Conservation (phyloP, 768 basidiomycete genomes). For the Hypholoma fasciculare region DNA sequence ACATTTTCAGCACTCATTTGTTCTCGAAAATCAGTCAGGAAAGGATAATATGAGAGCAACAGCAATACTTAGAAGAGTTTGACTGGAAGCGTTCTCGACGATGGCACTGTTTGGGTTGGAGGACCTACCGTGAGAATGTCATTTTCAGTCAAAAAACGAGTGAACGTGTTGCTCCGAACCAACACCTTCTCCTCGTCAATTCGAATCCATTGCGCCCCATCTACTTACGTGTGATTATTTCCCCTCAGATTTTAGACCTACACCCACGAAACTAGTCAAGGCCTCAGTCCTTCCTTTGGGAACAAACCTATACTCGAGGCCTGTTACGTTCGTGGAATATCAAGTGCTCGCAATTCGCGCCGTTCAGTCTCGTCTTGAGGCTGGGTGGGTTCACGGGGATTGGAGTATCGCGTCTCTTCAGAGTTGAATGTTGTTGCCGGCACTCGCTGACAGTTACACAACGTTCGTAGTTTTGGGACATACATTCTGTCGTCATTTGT, state of each 20-base stretch:
- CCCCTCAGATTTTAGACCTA: background rate
- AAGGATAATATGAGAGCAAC: background rate
- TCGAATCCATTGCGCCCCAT: background rate
- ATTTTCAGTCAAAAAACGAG: conserved; percentile 7
- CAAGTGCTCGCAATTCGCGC: conserved; percentile 42
- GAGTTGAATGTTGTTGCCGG: conserved; percentile 55
- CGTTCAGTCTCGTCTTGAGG: conserved; percentile 58
- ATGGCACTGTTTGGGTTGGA: background rate
- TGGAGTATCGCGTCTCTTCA: conserved; percentile 48
- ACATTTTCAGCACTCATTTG: background rate
- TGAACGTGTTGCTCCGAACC: background rate
- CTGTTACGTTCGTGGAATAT: conserved; percentile 80
- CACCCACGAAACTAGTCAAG: conserved; percentile 68
- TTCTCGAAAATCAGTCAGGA: background rate
- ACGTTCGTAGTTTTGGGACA: conserved; percentile 70
- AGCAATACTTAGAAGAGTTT: background rate
- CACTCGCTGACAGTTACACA: conserved; percentile 24
- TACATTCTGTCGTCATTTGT: conserved; percentile 33
- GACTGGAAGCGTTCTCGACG: too few species aligned
- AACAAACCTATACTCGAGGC: conserved; percentile 42
- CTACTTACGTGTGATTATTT: background rate
- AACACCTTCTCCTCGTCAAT: background rate
- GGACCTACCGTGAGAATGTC: conserved; percentile 8
- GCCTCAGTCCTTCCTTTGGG: conserved; percentile 37
- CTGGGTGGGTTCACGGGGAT: conserved; percentile 43